Base-by-base conservation (phyloP, 2,329 filamentous ascomycete genomes). In the Fusarium scirpi region DNA sequence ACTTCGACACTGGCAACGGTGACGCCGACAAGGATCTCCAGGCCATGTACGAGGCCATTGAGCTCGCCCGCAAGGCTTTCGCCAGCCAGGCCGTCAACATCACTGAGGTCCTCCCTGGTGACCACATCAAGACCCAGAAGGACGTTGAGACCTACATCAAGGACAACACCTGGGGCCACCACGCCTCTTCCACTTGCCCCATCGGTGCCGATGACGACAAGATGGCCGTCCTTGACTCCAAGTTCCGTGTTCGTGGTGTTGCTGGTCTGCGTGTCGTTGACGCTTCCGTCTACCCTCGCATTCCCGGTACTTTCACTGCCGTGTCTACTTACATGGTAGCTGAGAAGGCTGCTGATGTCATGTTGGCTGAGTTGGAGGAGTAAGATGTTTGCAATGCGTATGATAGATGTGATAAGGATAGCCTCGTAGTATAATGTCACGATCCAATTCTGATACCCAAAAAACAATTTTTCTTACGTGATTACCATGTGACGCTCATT, bases 11-110 rank as follows among this genome's bases (percentile, higher is more conserved):
- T 0, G 86, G 86, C 22, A 80, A 76, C 22, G 81, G 84, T 24
- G 85, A 86, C 9, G 80, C 82, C 6, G 78, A 78, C 0, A 80
- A 82, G 32, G 84, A 88, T 48, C 74, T 87, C 11, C 85, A 88
- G 48, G 87, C 88, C 1, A 69, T 89, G 16, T 80, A 82, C 32
- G 89, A 92, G 73, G 87, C 84, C 3, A 79, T 91, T 51, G 74
- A 83, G 58, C 83, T 88, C 10, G 81, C 84, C 0, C 84, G 88
- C 6, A 77, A 83, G 10, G 83, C 85, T 3, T 56, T 79, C 4
- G 55, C 55, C 4, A 52, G 59, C 45, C 74, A 76, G 48, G 34
- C 62, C 1, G 75, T 76, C 6, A 65, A 29, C 38, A 52, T 78
- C 38, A 70, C 67, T 0, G 71, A 74, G 53, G 58, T 66, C 8